Evolutionary conservation across 495 filamentous ascomycete species (phyloP).

Genomic region (Pseudevernia furfuracea): DNA sequence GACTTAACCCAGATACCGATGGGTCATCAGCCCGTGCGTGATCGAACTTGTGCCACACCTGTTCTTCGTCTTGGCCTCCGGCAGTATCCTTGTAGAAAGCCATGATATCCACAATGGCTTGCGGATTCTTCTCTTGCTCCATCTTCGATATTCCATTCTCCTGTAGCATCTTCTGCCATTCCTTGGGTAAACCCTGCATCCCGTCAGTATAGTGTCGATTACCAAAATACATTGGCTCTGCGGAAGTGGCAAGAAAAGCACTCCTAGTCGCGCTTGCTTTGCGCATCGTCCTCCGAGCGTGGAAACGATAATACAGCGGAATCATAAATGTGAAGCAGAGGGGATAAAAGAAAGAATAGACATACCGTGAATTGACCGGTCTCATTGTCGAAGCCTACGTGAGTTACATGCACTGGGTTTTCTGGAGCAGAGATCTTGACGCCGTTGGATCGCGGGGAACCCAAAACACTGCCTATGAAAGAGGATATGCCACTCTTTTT

Average conservation of each 20-base stretch:
- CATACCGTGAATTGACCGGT: slow-evolving; percentile 94
- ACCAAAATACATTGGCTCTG: neutral
- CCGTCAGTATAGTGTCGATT: slow-evolving; percentile 6
- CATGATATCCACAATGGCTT: slow-evolving; percentile 90
- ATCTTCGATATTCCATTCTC: slow-evolving; percentile 94
- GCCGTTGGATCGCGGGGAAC: slow-evolving; percentile 63
- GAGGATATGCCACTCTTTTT: slow-evolving; percentile 94
- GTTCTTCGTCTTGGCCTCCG: slow-evolving; percentile 70
- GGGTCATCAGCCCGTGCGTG: slow-evolving; percentile 56
- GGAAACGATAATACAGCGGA: neutral
- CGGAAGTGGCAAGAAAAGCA: neutral
- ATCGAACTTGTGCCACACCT: slow-evolving; percentile 91
- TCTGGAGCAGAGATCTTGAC: slow-evolving; percentile 92
- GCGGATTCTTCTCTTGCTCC: slow-evolving; percentile 90
- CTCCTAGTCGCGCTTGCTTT: neutral
- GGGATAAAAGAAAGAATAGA: slow-evolving; percentile 21
- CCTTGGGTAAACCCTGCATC: slow-evolving; percentile 78
- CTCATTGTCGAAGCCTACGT: slow-evolving; percentile 93
- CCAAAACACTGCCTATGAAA: slow-evolving; percentile 88
- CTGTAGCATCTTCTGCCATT: slow-evolving; percentile 93
- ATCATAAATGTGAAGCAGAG: neutral
- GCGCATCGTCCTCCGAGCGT: neutral
- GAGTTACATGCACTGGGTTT: slow-evolving; percentile 95
- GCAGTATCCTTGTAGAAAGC: slow-evolving; percentile 92
- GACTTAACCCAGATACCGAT: slow-evolving; percentile 45